Conservation (phyloP, 2,329 filamentous ascomycete genomes). For the Fusarium sp. region DNA sequence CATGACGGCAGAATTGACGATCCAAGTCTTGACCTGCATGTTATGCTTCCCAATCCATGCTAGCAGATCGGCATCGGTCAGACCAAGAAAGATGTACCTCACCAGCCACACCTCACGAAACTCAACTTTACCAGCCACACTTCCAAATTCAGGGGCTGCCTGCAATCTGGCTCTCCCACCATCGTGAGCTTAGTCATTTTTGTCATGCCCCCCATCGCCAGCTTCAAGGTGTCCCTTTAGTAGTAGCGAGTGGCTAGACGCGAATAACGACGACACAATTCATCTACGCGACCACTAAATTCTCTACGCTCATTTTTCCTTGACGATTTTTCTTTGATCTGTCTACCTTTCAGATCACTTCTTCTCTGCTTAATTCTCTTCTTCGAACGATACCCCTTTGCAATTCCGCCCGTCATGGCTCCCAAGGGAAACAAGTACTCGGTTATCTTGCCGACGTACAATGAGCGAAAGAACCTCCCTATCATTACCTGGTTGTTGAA, state of each 20-base stretch:
- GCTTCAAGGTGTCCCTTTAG: constrained; percentile 43
- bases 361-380: background rate
- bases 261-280: constrained; percentile 31
- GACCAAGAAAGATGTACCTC: constrained; percentile 9
- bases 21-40: constrained; percentile 28
- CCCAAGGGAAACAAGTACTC: constrained; percentile 82
- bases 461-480: constrained; percentile 96
- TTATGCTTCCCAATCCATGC: constrained; percentile 15
- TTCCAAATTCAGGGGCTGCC: constrained; percentile 35
- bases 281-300: constrained; percentile 42
- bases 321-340: constrained; percentile 7
- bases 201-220: constrained; percentile 22
- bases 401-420: constrained; percentile 56
- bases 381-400: constrained; percentile 13
- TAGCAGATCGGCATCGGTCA: constrained; percentile 32
- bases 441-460: constrained; percentile 97
- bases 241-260: constrained; percentile 39
- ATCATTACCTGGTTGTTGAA: constrained; percentile 96
- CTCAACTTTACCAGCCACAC: constrained; percentile 25
- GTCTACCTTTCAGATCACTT: background rate
- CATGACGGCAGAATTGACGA: constrained; percentile 24
- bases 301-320: constrained; percentile 41
- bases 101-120: constrained; percentile 4
- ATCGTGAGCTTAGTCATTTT: constrained; percentile 39
- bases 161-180: constrained; percentile 44